Base-by-base conservation (phyloP, 1,284 basidiomycete species). In the Pseudozyma tsukubaensis region DNA sequence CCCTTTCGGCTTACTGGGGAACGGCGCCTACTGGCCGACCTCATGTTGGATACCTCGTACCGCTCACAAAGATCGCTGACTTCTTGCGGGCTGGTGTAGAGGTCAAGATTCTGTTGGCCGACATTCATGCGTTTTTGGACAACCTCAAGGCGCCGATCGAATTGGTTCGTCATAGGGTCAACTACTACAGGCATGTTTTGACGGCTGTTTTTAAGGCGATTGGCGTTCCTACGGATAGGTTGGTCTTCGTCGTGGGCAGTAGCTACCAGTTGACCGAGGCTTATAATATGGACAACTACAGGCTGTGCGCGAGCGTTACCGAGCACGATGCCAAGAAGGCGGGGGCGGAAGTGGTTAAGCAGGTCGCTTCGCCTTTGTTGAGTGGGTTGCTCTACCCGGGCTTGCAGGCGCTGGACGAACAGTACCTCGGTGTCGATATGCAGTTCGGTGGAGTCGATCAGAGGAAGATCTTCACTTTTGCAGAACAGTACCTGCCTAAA, bases 391-490 rank as follows among this genome's bases (percentile, higher is more conserved):
- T 99, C 70, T 99, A 99, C 88, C 96, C 96, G 0, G 94, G 95
- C 37, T 86, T 99, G 39, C 97, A 99, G 83, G 94, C 96, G 13
- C 89, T 99, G 24, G 97, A 99, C 80, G 97, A 99, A 86, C 91
- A 99, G 86, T 97, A 98, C 88, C 89, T 99, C 24, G 92, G 89
- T 18, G 92, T 93, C 24, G 94, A 99, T 85, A 96, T 99, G 87
- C 97, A 99, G 85, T 99, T 99, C 76, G 97, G 97, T 34, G 96
- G 97, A 69, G 91, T 95, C 9, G 97, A 99, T 84, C 96, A 97
- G 92, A 91, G 97, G 63, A 99, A 99, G 87, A 99, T 99, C 85
- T 99, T 99, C 86, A 97, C 94, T 36, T 96, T 96, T 84, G 96
- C 97, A 10, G 95, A 98, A 82, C 90, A 92, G 81, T 94, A 94